Conservation (phyloP, 805 yeast genomes). For the Wickerhamomyces ciferrii region DNA sequence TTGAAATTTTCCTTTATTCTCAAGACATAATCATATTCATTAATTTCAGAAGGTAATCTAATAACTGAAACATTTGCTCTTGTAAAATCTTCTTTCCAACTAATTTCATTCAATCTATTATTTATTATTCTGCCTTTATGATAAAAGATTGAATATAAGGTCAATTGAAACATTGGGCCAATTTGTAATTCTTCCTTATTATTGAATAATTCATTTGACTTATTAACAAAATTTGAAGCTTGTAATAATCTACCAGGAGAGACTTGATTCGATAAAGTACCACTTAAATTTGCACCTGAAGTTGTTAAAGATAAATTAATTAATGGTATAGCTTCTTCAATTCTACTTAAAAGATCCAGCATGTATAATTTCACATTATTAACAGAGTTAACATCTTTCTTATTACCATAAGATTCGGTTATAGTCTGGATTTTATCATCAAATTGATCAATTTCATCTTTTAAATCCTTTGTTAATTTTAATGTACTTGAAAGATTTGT, state of each 20-base stretch:
- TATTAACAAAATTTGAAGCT: conserved; percentile 43
- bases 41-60: conserved; percentile 16
- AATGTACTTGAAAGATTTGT: conserved; percentile 51
- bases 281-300: conserved; percentile 56
- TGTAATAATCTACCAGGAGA: conserved; percentile 66
- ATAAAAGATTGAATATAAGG: conserved; percentile 58
- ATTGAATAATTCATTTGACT: conserved; percentile 29
- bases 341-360: conserved; percentile 39
- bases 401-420: conserved; percentile 25
- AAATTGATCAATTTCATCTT: conserved; percentile 52
- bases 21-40: conserved; percentile 37
- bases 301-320: conserved; percentile 62
- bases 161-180: conserved; percentile 57
- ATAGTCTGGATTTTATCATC: conserved; percentile 41
- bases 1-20: conserved; percentile 52
- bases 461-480: conserved; percentile 48
- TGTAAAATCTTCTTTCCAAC: conserved; percentile 74
- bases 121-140: conserved; percentile 39
- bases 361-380: conserved; percentile 45
- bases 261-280: conserved; percentile 42
- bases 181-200: conserved; percentile 28
- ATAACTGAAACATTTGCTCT: conserved; percentile 41
- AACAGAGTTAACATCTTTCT: conserved; percentile 31
- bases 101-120: conserved; percentile 30
- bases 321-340: conserved; percentile 67